Evolutionary conservation across 2,329 filamentous ascomycete species (phyloP), one percentile per base, ranked within the genome.

Genomic region (Dactylonectria macrodidyma): DNA sequence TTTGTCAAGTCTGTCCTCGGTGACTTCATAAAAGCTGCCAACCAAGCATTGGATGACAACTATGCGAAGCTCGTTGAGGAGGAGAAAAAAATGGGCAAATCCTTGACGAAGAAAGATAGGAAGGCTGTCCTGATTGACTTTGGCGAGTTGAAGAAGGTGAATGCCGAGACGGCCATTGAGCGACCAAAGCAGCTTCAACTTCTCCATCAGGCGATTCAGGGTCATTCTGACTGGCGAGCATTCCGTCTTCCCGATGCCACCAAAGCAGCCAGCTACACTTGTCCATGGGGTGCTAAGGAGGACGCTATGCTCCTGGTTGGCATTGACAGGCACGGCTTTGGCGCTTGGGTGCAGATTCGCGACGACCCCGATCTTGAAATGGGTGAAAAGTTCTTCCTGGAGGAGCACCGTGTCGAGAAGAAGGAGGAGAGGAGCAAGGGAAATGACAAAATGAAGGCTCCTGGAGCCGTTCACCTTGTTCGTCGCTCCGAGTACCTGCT

Each of bases 111-210:
- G 85, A 99, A 99, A 81, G 96, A 99, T 79, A 94, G 94, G 81
- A 99, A 99, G 82, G 96, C 96, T 1, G 94, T 99, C 19, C 85
- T 99, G 51, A 98, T 99, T 76, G 95, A 98, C 78, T 97, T 95
- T 81, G 92, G 93, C 52, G 94, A 95, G 62, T 92, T 98, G 58
- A 97, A 97, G 81, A 95, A 97, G 75, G 89, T 98, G 76, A 99
- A 99, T 78, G 96, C 96, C 1, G 95, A 97, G 81, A 98, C 96
- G 0, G 93, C 98, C 62, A 90, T 97, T 11, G 95, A 98, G 74
- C 92, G 97, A 9, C 95, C 96, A 0, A 89, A 92, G 54, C 95
- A 98, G 77, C 92, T 98, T 86, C 92, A 91, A 66, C 90, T 98
- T 73, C 86, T 99, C 44, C 92, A 91, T 67, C 89, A 94, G 70